Conservation (phyloP, 306 rosid species). For the Gastrolobium villosum region DNA sequence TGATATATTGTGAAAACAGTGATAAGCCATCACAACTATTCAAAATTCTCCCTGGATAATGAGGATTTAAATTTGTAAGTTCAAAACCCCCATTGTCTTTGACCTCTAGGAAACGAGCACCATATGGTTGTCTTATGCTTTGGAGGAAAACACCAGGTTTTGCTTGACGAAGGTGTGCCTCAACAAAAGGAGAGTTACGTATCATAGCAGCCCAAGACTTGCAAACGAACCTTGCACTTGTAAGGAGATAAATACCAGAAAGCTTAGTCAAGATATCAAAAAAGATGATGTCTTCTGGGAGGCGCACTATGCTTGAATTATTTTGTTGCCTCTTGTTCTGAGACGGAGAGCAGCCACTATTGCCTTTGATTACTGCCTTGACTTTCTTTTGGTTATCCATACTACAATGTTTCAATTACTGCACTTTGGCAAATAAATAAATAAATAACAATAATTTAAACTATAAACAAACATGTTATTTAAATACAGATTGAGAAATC, state of each 20-base stretch:
- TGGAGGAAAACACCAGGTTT: slow-evolving; percentile 42
- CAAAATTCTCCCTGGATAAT: slow-evolving; percentile 33
- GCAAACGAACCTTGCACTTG: slow-evolving; percentile 36
- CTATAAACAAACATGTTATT: background rate
- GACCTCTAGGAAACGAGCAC: slow-evolving; percentile 39
- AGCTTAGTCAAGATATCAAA: slow-evolving; percentile 27
- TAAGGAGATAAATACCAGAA: slow-evolving; percentile 27
- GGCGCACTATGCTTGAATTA: background rate
- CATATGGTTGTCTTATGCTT: slow-evolving; percentile 2
- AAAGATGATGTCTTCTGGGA: slow-evolving; percentile 13
- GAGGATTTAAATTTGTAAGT: background rate
- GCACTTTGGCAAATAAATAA: background rate
- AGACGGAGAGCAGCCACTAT: background rate
- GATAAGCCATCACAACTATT: slow-evolving; percentile 37
- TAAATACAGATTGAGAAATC: background rate
- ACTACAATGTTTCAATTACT: slow-evolving; percentile 13
- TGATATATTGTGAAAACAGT: background rate
- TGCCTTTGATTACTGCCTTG: background rate
- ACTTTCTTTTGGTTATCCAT: slow-evolving; percentile 25
- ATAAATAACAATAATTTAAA: background rate
- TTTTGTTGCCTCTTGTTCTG: slow-evolving; percentile 6
- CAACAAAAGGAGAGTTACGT: slow-evolving; percentile 4
- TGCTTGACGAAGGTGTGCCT: slow-evolving; percentile 19
- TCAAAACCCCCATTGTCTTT: slow-evolving; percentile 38
- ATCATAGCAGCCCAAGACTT: slow-evolving; percentile 38